Conservation (phyloP, 2,329 filamentous ascomycete species). For the Domatiomyces catenatus region DNA sequence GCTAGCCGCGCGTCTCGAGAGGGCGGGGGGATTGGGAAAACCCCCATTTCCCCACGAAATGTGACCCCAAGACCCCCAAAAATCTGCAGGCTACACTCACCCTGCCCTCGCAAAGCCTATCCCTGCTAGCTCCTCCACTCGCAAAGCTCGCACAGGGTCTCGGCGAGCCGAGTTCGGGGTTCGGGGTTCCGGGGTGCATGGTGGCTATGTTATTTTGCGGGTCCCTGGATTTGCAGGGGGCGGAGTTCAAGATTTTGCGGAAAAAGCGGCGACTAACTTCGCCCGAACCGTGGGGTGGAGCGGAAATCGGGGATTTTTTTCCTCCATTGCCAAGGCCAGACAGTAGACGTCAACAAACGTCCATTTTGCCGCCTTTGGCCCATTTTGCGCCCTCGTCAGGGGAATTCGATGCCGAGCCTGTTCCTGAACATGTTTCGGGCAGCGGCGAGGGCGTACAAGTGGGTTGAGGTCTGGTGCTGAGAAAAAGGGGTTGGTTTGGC, state of each 20-base stretch:
- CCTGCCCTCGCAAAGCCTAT: background rate
- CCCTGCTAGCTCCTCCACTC: background rate
- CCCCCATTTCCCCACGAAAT: background rate
- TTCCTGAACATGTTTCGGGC: slow-evolving; percentile 12
- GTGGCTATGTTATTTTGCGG: slow-evolving; percentile 5
- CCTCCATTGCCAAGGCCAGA: background rate
- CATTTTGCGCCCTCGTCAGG: slow-evolving; percentile 12
- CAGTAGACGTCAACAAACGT: slow-evolving; percentile 8
- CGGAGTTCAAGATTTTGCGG: slow-evolving; percentile 15
- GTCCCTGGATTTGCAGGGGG: slow-evolving; percentile 10
- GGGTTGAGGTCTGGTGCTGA: background rate
- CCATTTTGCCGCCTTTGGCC: slow-evolving; percentile 12
- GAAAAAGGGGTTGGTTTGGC: background rate
- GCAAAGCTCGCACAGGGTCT: slow-evolving; percentile 9
- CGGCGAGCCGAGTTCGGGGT: slow-evolving; percentile 7
- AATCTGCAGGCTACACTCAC: background rate
- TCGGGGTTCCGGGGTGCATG: slow-evolving; percentile 18
- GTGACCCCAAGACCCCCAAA: background rate
- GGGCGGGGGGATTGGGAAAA: no score
- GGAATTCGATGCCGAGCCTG: slow-evolving; percentile 7
- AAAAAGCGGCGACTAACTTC: slow-evolving; percentile 21
- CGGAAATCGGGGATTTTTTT: slow-evolving; percentile 11
- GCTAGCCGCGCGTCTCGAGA: background rate
- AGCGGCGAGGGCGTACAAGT: slow-evolving; percentile 2
- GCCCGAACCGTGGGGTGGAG: slow-evolving; percentile 20